phyloP scores from a whole-genome alignment of 139 green algal genomes.

The Microglena sp. region DNA sequence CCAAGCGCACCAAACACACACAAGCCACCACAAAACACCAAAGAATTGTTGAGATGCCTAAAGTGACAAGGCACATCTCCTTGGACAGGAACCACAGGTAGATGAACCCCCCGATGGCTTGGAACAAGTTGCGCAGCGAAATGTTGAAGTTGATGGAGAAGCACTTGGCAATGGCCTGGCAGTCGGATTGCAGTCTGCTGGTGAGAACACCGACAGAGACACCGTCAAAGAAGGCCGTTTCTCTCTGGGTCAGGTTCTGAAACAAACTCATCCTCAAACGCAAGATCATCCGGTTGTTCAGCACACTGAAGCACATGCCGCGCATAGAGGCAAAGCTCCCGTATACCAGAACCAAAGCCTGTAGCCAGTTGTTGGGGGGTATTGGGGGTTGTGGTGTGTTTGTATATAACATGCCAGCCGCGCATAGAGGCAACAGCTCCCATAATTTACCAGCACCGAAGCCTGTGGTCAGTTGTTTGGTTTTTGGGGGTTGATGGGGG shows the following conservation, averaged over 20 bases:
- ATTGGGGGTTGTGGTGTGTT: not conserved
- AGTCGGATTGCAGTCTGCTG: constrained; percentile 53
- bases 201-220: constrained; percentile 44
- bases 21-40: too few relatives aligned
- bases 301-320: constrained; percentile 59
- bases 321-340: constrained; percentile 45
- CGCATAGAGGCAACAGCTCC: too few relatives aligned
- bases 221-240: constrained; percentile 37
- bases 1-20: too few relatives aligned
- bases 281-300: constrained; percentile 66
- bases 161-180: constrained; percentile 56
- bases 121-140: constrained; percentile 63
- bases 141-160: constrained; percentile 78
- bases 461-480: too few relatives aligned
- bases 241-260: constrained; percentile 22
- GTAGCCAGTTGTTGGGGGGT: not conserved
- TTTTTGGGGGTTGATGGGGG: too few relatives aligned
- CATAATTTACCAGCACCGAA: too few relatives aligned
- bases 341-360: constrained; percentile 43
- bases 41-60: constrained; percentile 1
- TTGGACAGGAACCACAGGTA: constrained; percentile 6
- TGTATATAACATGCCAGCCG: not conserved
- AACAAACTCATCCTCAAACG: constrained; percentile 36
- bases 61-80: constrained; percentile 5
- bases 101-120: constrained; percentile 43